Conservation (phyloP, 2,329 filamentous ascomycete genomes). For the Penicillium sp. region DNA sequence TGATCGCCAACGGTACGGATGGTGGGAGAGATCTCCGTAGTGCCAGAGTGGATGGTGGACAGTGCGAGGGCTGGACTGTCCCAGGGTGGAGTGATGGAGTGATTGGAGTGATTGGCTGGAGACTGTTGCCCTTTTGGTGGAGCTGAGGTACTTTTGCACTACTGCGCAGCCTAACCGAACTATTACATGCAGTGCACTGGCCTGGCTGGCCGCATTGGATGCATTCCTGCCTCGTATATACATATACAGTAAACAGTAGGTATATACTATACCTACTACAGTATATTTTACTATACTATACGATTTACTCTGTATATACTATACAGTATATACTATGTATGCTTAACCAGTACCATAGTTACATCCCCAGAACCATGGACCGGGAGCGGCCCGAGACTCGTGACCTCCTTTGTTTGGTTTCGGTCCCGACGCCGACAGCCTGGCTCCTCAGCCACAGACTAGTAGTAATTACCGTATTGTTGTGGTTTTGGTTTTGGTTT, state of each 20-base stretch:
- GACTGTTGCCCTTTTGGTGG: neutral
- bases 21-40: conserved; percentile 8
- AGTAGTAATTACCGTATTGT: no score
- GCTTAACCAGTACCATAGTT: no score
- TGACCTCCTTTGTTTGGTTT: conserved; percentile 22
- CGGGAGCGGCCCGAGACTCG: conserved; percentile 32
- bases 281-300: no score
- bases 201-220: conserved; percentile 31
- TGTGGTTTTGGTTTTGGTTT: neutral
- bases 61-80: no score
- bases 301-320: no score
- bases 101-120: neutral
- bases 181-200: conserved; percentile 34
- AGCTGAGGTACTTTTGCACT: conserved; percentile 36
- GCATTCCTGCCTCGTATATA: conserved; percentile 33
- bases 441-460: no score
- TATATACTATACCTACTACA: no score
- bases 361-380: no score
- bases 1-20: conserved; percentile 24
- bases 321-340: no score
- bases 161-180: conserved; percentile 28
- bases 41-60: conserved; percentile 17
- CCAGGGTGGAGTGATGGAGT: no score
- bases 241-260: no score
- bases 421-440: conserved; percentile 1